A percentile compares a stretch with the other conserved stretches of the same genome.
Evolutionary conservation across 345 rosid species (phyloP).

Genomic region (Eutrema japonicum): DNA sequence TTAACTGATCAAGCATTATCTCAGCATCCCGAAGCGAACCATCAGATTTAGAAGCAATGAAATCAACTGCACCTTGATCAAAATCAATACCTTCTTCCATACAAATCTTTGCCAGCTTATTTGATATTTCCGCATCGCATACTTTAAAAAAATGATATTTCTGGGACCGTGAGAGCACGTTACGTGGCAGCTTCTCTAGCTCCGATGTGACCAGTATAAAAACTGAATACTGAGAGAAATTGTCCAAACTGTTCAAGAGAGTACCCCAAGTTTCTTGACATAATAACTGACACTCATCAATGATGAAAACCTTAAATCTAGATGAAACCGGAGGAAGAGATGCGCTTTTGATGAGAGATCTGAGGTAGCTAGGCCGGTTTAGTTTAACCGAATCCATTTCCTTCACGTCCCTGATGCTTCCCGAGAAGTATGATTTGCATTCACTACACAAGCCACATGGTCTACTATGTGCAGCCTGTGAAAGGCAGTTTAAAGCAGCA

Average conservation of each 20-base stretch:
- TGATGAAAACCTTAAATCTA: constrained; percentile 70
- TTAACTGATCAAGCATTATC: constrained; percentile 93
- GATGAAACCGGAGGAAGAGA: constrained; percentile 69
- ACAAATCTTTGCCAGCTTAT: constrained; percentile 71
- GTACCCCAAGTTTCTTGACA: constrained; percentile 76
- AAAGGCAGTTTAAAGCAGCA: constrained; percentile 89
- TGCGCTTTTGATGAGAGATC: constrained; percentile 75
- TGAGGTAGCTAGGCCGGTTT: constrained; percentile 57
- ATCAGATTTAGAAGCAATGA: constrained; percentile 88
- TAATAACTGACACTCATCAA: constrained; percentile 92
- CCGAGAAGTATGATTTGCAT: constrained; percentile 67
- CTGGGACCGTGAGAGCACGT: constrained; percentile 76
- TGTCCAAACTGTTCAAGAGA: constrained; percentile 68
- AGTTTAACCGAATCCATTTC: constrained; percentile 79
- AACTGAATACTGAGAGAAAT: constrained; percentile 66
- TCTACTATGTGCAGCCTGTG: constrained; percentile 61
- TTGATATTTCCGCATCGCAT: constrained; percentile 64
- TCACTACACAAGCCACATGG: constrained; percentile 92
- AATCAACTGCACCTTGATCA: constrained; percentile 76
- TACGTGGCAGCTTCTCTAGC: constrained; percentile 77
- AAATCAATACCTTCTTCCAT: constrained; percentile 69
- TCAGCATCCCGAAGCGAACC: constrained; percentile 97
- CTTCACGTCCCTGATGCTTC: constrained; percentile 68
- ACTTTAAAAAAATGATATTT: constrained; percentile 79
- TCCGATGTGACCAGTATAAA: constrained; percentile 84